Base-by-base conservation (phyloP, 148 eudicot genomes). In the Pharnaceum exiguum region DNA sequence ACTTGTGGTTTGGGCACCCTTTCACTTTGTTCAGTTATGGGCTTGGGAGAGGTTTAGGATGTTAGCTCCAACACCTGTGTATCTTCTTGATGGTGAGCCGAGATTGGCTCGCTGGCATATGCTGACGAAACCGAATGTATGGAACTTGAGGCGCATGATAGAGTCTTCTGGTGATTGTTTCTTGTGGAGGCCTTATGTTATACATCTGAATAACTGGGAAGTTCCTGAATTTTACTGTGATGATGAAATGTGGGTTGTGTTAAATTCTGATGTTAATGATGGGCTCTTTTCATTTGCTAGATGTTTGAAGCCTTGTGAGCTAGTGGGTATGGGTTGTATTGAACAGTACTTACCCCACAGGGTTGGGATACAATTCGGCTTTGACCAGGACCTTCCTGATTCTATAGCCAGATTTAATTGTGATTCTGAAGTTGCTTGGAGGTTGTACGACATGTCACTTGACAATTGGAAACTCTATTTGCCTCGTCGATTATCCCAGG, bases 341-440 rank as follows among this genome's bases (percentile, higher is more conserved):
- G 82, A 73, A 52, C 61, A 47, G n/a, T 82, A 82, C 48, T 57
- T 65, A 1, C 84, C 86, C 33, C 75, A 76, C 46, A 57, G 82
- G 16, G 75, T 74, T 15, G 77, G 77, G 13, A 76, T 63, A 82
- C 84, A 82, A 42, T 79, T 82, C 49, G 84, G 87, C 2, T 35
- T 70, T 28, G 83, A 82, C 57, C 87, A 82, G 29, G 79, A 71
- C 37, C 26, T 82, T 56, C 77, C 81, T 2, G 51, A 5, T 29
- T 40, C 30, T 1, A 9, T 51, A 15, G 21, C 58, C 29, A 62
- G 29, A 28, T 17, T 19, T 31, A 28, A 40, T 29, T 28, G 16
- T 5, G 8, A 19, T 29, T 15, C n/a, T 0, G 21, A 51, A 15
- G 28, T 27, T 39, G 40, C 49, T 13, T 63, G 59, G 58, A 21